Conservation (phyloP, 1,139 yeast species). For the Petasospora fabianii region DNA sequence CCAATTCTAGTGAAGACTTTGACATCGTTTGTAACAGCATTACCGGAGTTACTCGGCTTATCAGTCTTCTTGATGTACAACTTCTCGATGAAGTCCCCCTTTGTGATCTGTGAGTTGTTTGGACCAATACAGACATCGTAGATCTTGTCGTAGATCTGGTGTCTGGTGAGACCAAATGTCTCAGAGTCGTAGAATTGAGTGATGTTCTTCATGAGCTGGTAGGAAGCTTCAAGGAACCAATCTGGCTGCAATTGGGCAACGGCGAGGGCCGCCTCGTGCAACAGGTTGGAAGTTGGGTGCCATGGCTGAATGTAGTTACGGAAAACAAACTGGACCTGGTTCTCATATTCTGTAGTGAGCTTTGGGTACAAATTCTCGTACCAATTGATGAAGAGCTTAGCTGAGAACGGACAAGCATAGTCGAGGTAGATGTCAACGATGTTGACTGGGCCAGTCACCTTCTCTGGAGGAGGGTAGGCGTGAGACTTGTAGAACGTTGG, state of each 20-base stretch:
- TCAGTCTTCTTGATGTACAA: constrained; percentile 25
- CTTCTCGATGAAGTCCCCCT: constrained; percentile 35
- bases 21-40: constrained; percentile 54
- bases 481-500: constrained; percentile 26
- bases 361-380: constrained; percentile 51
- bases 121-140: constrained; percentile 37
- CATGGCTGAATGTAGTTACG: constrained; percentile 80
- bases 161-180: constrained; percentile 50
- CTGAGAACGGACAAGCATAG: constrained; percentile 76
- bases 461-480: constrained; percentile 15
- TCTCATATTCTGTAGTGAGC: constrained; percentile 44
- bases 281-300: constrained; percentile 70
- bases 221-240: constrained; percentile 61
- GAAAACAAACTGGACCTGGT: constrained; percentile 50
- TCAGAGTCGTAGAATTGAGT: constrained; percentile 60
- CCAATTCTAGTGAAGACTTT: constrained; percentile 72
- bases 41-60: constrained; percentile 48
- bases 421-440: constrained; percentile 64
- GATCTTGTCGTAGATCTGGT: constrained; percentile 48
- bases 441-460: constrained; percentile 21
- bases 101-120: constrained; percentile 38
- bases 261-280: constrained; percentile 72
- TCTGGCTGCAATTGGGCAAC: constrained; percentile 58
- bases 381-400: constrained; percentile 57
- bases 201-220: constrained; percentile 50